These are phyloP conservation scores for Phytophthora sp. DNA, from an alignment of 352 stramenopile genomes.

Conservation along the genomic window DNA sequence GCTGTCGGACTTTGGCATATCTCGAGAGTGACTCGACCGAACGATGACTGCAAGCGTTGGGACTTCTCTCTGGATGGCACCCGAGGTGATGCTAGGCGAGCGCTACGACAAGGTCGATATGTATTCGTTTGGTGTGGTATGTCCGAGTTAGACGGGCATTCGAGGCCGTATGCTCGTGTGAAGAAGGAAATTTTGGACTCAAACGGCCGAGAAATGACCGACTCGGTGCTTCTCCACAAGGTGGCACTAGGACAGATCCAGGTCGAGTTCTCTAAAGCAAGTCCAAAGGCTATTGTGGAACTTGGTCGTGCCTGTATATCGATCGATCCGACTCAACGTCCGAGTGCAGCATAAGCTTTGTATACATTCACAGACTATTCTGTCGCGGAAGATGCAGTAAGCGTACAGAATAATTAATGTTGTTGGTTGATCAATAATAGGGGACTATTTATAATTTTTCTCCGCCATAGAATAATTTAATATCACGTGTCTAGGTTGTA, in stretches of 20 bases:
- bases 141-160: constrained; percentile 53
- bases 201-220: constrained; percentile 17
- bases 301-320: constrained; percentile 32
- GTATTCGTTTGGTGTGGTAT: constrained; percentile 72
- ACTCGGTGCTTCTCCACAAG: constrained; percentile 40
- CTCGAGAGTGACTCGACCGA: constrained; percentile 18
- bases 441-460: no score
- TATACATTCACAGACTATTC: constrained; percentile 35
- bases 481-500: no score
- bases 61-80: constrained; percentile 65
- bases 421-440: no score
- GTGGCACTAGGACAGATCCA: constrained; percentile 36
- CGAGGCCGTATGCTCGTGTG: constrained; percentile 22
- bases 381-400: constrained; percentile 4
- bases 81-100: constrained; percentile 61
- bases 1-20: constrained; percentile 70
- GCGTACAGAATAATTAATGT: not conserved
- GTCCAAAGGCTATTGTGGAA: constrained; percentile 17
- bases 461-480: no score
- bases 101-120: constrained; percentile 62
- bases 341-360: constrained; percentile 35
- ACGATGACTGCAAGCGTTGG: constrained; percentile 52
- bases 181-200: constrained; percentile 19
- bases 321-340: constrained; percentile 36
- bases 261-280: constrained; percentile 29